These are phyloP conservation scores for Sechiopsis laciniata DNA, from an alignment of 306 rosid genomes.

Conservation along the genomic window DNA sequence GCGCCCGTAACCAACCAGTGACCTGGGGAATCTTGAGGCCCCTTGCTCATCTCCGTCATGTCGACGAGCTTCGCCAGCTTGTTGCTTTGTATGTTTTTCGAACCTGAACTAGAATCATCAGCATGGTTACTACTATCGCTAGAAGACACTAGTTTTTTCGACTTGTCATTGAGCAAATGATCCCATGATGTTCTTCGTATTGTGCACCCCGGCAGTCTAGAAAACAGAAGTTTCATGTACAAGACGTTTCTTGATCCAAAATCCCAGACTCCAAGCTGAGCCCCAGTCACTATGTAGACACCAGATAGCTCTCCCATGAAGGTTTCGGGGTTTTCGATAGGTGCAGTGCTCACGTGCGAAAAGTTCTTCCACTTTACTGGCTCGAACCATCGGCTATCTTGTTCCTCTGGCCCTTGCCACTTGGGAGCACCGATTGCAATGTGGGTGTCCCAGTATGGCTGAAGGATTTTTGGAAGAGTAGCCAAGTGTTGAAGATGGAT, in stretches of 20 bases:
- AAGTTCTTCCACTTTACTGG: conserved; percentile 80
- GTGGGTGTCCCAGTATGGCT: conserved; percentile 65
- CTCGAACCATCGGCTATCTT: conserved; percentile 88
- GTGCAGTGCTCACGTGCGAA: conserved; percentile 83
- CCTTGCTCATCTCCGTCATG: conserved; percentile 42
- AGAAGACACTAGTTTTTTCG: conserved; percentile 26
- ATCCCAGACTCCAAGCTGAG: conserved; percentile 88
- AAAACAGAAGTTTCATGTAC: conserved; percentile 75
- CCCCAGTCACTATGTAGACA: conserved; percentile 64
- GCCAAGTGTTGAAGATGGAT: conserved; percentile 75
- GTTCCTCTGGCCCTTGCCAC: conserved; percentile 86
- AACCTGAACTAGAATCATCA: conserved; percentile 35
- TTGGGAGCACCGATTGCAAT: conserved; percentile 81
- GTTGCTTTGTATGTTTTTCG: conserved; percentile 35
- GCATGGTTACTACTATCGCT: conserved; percentile 28
- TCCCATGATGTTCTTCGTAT: conserved; percentile 76
- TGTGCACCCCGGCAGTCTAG: conserved; percentile 66
- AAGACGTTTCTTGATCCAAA: conserved; percentile 6
- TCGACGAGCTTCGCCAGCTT: conserved; percentile 42
- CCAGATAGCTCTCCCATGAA: conserved; percentile 55
- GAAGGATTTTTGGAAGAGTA: conserved; percentile 73
- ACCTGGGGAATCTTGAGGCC: conserved; percentile 42
- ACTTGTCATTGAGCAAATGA: conserved; percentile 38
- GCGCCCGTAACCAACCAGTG: conserved; percentile 43
- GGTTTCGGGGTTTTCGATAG: conserved; percentile 59